Conservation (phyloP, 2,329 filamentous ascomycete genomes). For the Paracorniculantispora psalliotae region DNA sequence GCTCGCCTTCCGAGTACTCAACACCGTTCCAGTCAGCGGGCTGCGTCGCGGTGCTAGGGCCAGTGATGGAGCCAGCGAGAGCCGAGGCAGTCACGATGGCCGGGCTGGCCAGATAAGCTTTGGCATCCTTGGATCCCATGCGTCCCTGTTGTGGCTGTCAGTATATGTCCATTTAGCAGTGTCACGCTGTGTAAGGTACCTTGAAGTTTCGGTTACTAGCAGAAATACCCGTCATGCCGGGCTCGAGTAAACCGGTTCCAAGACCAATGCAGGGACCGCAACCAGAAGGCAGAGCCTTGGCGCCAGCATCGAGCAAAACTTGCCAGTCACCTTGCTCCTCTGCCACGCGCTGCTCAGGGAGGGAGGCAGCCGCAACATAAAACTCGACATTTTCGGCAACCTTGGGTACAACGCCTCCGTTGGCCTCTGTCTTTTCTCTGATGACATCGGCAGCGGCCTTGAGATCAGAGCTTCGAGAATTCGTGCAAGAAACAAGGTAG, state of each 20-base stretch:
- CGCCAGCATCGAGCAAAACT: constrained; percentile 73
- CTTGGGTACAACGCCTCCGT: constrained; percentile 59
- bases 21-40: too few species aligned
- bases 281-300: constrained; percentile 61
- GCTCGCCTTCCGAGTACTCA: too few species aligned
- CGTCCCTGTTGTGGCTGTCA: too few species aligned
- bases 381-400: constrained; percentile 73
- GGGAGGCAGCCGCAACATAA: constrained; percentile 84
- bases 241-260: constrained; percentile 66
- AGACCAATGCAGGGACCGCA: constrained; percentile 83
- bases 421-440: constrained; percentile 64
- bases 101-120: too few species aligned
- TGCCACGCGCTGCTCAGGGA: constrained; percentile 68
- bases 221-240: constrained; percentile 80
- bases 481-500: constrained; percentile 88
- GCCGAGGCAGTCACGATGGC: too few species aligned
- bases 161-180: too few species aligned
- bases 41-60: too few species aligned
- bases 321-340: constrained; percentile 86
- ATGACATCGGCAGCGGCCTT: constrained; percentile 81
- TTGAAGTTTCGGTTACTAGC: constrained; percentile 85
- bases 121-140: too few species aligned
- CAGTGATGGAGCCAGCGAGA: too few species aligned
- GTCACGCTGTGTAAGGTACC: too few species aligned
- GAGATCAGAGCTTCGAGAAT: constrained; percentile 75